Conservation (phyloP, 148 eudicot species). For the Vaccinium corymbosum region DNA sequence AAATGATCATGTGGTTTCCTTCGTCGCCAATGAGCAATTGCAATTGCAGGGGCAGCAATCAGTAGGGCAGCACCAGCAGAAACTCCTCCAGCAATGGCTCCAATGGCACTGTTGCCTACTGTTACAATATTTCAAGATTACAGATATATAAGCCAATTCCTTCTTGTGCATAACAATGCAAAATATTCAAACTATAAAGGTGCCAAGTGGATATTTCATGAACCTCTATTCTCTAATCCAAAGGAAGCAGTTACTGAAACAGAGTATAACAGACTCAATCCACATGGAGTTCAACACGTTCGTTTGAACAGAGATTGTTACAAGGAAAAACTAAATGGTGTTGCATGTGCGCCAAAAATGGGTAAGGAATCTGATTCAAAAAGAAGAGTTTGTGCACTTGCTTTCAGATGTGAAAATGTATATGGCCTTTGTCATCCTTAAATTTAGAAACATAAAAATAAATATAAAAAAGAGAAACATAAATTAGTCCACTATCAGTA, state of each 20-base stretch:
- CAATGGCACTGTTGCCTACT: slow-evolving; percentile 46
- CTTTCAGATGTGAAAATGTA: background rate
- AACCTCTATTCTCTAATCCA: background rate
- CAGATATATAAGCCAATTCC: background rate
- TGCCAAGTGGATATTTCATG: background rate
- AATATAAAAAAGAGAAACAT: background rate
- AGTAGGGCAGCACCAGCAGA: slow-evolving; percentile 75
- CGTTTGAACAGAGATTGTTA: background rate
- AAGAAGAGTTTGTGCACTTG: background rate
- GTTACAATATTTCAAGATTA: slow-evolving; percentile 19
- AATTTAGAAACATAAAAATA: background rate
- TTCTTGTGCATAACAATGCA: background rate
- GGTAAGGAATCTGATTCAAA: background rate
- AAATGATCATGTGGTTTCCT: slow-evolving; percentile 63
- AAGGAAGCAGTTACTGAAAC: background rate
- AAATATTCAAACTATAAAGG: too few species aligned
- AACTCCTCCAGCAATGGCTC: slow-evolving; percentile 72
- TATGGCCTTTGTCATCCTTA: background rate
- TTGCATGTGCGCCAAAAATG: background rate
- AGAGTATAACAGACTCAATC: background rate
- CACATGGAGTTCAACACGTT: background rate
- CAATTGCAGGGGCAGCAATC: slow-evolving; percentile 67
- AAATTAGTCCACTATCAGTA: background rate
- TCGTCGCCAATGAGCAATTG: slow-evolving; percentile 62
- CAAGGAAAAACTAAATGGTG: background rate